Percentiles rank a stretch among this genome's conserved stretches.
phyloP scores from a whole-genome alignment of 768 basidiomycete species.

The Pleurotus pulmonarius region DNA sequence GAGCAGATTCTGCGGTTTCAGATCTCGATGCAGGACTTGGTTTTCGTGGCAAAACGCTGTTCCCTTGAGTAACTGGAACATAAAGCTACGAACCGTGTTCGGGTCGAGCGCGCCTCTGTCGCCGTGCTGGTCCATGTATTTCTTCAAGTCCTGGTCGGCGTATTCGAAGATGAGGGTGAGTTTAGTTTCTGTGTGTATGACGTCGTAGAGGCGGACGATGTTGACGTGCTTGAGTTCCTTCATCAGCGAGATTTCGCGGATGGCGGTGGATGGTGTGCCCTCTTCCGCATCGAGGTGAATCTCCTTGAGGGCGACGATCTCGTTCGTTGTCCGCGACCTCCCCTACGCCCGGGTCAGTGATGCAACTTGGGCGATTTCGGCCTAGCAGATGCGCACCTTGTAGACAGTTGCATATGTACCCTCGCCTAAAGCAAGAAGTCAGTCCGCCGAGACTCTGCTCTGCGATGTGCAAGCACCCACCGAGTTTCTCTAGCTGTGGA shows the following conservation, averaged over 20 bases:
- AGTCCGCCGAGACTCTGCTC: too few relatives aligned
- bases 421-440: constrained; percentile 52
- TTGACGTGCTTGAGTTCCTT: constrained; percentile 99
- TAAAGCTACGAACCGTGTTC: constrained; percentile 90
- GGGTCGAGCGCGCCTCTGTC: constrained; percentile 93
- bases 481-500: constrained; percentile 83
- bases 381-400: constrained; percentile 55
- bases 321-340: constrained; percentile 94
- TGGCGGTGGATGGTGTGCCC: constrained; percentile 97
- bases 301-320: constrained; percentile 97
- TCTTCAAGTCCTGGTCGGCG: constrained; percentile 97
- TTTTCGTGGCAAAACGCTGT: constrained; percentile 99
- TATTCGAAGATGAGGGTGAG: constrained; percentile 98
- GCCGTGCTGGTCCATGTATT: constrained; percentile 98
- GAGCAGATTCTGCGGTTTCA: constrained; percentile 97
- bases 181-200: constrained; percentile 98
- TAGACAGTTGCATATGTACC: constrained; percentile 97
- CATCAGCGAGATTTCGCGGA: constrained; percentile 98
- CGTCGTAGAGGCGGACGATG: constrained; percentile 96
- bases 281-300: constrained; percentile 99
- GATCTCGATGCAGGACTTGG: constrained; percentile 93
- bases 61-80: constrained; percentile 96
- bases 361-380: too few relatives aligned
- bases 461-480: constrained; percentile 26
- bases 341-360: constrained; percentile 45